These are phyloP conservation scores for Paracoccidioides lutzii DNA, from an alignment of 2,329 filamentous ascomycete genomes.

Conservation along the genomic window DNA sequence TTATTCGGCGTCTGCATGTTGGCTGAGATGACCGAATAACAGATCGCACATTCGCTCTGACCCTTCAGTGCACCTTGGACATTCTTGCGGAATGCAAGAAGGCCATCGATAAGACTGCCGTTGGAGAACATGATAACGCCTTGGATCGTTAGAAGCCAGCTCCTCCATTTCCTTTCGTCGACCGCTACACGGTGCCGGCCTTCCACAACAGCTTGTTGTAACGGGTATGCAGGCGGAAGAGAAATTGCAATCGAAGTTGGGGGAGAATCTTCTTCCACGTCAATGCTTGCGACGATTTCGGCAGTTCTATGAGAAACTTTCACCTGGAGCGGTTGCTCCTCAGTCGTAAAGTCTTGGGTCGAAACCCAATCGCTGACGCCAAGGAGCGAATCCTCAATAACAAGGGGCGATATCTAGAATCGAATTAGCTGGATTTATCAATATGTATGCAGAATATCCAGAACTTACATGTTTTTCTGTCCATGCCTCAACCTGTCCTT, in stretches of 20 bases:
- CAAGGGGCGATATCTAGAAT: conserved; percentile 29
- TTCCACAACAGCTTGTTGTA: conserved; percentile 63
- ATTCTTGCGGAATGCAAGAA: conserved; percentile 75
- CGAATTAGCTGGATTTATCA: not conserved
- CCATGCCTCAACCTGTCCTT: conserved; percentile 70
- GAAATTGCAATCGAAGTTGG: conserved; percentile 69
- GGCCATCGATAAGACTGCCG: conserved; percentile 73
- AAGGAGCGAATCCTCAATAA: conserved; percentile 28
- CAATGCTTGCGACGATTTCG: conserved; percentile 74
- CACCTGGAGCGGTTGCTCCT: conserved; percentile 45
- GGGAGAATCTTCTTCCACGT: conserved; percentile 76
- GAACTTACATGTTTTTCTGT: conserved; percentile 73
- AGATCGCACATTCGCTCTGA: conserved; percentile 91
- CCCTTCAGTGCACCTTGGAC: conserved; percentile 80
- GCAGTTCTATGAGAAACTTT: conserved; percentile 58
- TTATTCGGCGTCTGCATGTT: conserved; percentile 89
- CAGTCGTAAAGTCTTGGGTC: conserved; percentile 34
- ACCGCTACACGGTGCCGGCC: conserved; percentile 76
- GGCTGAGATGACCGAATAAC: conserved; percentile 82
- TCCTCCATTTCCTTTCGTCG: conserved; percentile 82
- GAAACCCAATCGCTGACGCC: conserved; percentile 30
- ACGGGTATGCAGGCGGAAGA: conserved; percentile 68
- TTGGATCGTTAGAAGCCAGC: conserved; percentile 76
- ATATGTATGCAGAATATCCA: not conserved
- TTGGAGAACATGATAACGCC: conserved; percentile 90